phyloP scores from a whole-genome alignment of 345 rosid genomes.

The Camelina hispida region DNA sequence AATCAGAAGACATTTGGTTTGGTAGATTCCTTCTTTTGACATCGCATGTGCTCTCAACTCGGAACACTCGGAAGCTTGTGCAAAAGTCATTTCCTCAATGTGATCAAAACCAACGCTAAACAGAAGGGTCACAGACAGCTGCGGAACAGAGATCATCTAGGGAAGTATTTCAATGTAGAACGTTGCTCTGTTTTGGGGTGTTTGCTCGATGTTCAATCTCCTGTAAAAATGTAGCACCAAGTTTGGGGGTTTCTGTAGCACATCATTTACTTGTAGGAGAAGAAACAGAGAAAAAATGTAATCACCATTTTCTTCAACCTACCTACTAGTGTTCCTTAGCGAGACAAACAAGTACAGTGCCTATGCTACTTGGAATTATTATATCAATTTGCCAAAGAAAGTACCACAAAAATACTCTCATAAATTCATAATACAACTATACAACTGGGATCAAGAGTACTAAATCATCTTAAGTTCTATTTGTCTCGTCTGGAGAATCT shows the following conservation, averaged over 20 bases:
- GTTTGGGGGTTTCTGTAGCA: slow-evolving; percentile 18
- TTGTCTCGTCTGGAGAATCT: slow-evolving; percentile 7
- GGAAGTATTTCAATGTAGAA: slow-evolving; percentile 21
- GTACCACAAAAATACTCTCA: neutral
- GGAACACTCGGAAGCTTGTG: slow-evolving; percentile 27
- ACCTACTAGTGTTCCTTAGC: slow-evolving; percentile 13
- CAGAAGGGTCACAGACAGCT: slow-evolving; percentile 7
- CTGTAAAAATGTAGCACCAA: slow-evolving; percentile 17
- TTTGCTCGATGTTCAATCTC: slow-evolving; percentile 25
- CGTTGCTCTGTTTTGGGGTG: slow-evolving; percentile 21
- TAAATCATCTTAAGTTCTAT: neutral
- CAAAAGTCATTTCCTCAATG: slow-evolving; percentile 29
- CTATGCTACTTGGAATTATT: neutral
- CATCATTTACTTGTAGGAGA: slow-evolving; percentile 26
- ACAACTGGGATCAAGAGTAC: slow-evolving; percentile 16
- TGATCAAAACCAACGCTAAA: slow-evolving; percentile 26
- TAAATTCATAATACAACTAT: slow-evolving; percentile 3
- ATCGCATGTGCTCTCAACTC: slow-evolving; percentile 27
- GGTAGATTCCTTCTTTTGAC: slow-evolving; percentile 23
- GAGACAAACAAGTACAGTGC: slow-evolving; percentile 1
- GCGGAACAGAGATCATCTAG: slow-evolving; percentile 14
- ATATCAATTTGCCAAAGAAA: neutral
- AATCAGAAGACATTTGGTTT: slow-evolving; percentile 25
- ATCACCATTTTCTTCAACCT: slow-evolving; percentile 26
- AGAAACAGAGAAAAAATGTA: slow-evolving; percentile 27